A percentile compares a stretch with the other conserved stretches of the same genome.
phyloP scores from a whole-genome alignment of 768 basidiomycete genomes.

The Kwoniella bestiolae region DNA sequence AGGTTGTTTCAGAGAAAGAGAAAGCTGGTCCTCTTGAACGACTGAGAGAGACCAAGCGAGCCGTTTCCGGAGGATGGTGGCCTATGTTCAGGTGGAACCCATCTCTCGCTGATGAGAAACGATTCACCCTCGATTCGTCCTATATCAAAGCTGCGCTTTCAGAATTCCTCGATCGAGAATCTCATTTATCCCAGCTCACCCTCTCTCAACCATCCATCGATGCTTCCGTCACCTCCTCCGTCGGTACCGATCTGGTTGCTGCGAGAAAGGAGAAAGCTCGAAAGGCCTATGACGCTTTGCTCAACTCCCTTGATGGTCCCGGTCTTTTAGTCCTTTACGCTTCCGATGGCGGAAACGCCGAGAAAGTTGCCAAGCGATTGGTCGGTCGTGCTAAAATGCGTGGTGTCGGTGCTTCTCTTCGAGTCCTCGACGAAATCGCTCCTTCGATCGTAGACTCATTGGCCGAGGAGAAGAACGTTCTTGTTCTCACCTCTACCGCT shows the following conservation, averaged over 20 bases:
- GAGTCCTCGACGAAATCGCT: conserved; percentile 78
- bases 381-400: conserved; percentile 79
- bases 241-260: conserved; percentile 82
- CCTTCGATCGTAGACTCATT: conserved; percentile 66
- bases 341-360: conserved; percentile 92
- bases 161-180: conserved; percentile 92
- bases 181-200: conserved; percentile 92
- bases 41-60: conserved; percentile 96
- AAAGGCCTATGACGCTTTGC: conserved; percentile 79
- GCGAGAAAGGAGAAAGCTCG: conserved; percentile 80
- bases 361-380: conserved; percentile 91
- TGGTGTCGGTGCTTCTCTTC: conserved; percentile 74
- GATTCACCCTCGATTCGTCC: conserved; percentile 91
- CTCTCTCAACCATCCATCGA: conserved; percentile 76
- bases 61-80: conserved; percentile 96
- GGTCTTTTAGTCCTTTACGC: conserved; percentile 89
- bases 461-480: conserved; percentile 73
- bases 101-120: conserved; percentile 69
- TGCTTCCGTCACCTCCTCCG: conserved; percentile 76
- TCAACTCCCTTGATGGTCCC: conserved; percentile 83
- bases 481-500: conserved; percentile 86
- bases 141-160: conserved; percentile 90
- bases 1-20: conserved; percentile 35
- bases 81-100: conserved; percentile 98
- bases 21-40: conserved; percentile 75